Conservation (phyloP, 129 eudicot species). For the Flaveria ramosissima region DNA sequence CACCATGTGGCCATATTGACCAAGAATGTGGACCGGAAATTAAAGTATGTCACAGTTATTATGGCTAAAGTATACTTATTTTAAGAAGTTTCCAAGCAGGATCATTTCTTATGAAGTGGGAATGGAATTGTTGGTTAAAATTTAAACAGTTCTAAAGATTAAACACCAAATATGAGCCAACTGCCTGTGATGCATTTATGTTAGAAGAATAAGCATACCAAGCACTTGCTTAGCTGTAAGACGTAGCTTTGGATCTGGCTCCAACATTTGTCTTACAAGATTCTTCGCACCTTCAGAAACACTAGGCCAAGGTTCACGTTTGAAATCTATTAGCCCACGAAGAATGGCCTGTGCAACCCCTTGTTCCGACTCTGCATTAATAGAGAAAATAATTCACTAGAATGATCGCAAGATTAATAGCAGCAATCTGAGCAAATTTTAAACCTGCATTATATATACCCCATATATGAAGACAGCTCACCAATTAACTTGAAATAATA, state of each 20-base stretch:
- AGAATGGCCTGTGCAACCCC: conserved; percentile 92
- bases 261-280: conserved; percentile 77
- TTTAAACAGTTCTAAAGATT: not conserved
- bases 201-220: conserved; percentile 45
- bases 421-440: not conserved
- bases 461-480: conserved; percentile 1
- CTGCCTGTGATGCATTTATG: conserved; percentile 1
- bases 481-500: not conserved
- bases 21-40: not conserved
- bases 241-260: conserved; percentile 72
- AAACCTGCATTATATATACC: not conserved
- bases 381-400: not conserved
- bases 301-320: conserved; percentile 89
- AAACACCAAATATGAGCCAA: not conserved
- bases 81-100: not conserved
- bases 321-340: conserved; percentile 73
- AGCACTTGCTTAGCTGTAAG: conserved; percentile 83
- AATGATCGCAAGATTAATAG: conserved; percentile 5
- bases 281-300: conserved; percentile 78
- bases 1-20: no score
- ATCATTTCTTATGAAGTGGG: not conserved
- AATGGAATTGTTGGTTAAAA: not conserved
- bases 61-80: not conserved
- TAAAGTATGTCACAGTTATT: not conserved
- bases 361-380: conserved; percentile 73